Percentiles rank a stretch among this genome's conserved stretches.
Evolutionary conservation across 805 yeast genomes (phyloP).

Genomic region (Komagataella phaffii): DNA sequence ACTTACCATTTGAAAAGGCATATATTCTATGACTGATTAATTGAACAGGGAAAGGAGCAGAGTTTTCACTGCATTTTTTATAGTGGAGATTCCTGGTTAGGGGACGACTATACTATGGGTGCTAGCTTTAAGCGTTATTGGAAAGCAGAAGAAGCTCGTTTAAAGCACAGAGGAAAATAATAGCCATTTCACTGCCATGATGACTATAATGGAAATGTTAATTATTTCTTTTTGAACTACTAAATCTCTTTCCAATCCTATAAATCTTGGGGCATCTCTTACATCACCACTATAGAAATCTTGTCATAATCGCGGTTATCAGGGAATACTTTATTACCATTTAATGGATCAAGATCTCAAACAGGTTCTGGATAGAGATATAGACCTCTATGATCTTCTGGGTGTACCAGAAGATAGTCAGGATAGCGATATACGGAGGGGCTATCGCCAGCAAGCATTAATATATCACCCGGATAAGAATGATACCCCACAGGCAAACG

Average conservation of each 20-base stretch:
- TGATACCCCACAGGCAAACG: slow-evolving; percentile 12
- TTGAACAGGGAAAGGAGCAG: background rate
- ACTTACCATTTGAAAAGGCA: background rate
- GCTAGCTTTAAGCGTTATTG: background rate
- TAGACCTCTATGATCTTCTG: slow-evolving; percentile 5
- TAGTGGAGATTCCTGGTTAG: background rate
- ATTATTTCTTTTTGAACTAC: no score
- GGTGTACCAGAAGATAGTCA: background rate
- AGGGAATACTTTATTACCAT: background rate
- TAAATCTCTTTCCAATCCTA: background rate
- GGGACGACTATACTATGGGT: background rate
- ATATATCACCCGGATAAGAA: slow-evolving; percentile 22
- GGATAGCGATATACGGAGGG: slow-evolving; percentile 10
- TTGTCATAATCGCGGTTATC: background rate
- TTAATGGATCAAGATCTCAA: slow-evolving; percentile 1
- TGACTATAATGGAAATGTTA: background rate
- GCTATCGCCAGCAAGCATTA: slow-evolving; percentile 17
- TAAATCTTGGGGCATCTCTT: background rate
- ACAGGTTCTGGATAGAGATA: slow-evolving; percentile 1
- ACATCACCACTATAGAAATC: background rate
- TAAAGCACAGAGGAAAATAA: no score
- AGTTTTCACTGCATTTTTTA: background rate
- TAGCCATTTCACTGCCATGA: background rate
- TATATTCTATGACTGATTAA: background rate
- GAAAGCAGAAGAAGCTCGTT: background rate